phyloP scores from a whole-genome alignment of 2,329 filamentous ascomycete genomes.

The Epichloe gansuensis region DNA sequence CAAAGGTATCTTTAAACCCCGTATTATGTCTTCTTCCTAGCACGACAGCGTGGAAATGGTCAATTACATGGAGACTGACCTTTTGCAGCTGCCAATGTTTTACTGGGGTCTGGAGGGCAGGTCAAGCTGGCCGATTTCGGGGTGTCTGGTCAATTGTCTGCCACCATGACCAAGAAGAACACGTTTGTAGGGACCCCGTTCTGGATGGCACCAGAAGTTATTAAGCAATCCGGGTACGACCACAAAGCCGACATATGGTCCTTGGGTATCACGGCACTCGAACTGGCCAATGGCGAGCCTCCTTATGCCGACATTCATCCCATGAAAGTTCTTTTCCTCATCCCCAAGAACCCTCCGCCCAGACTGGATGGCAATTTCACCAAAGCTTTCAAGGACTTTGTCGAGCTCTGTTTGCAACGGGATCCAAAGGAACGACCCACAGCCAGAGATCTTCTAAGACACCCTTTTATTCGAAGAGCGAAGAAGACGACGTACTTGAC shows the following conservation, averaged over 20 bases:
- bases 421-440: slow-evolving; percentile 83
- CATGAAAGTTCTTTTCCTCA: slow-evolving; percentile 96
- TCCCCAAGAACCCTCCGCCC: slow-evolving; percentile 87
- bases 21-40: background rate
- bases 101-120: slow-evolving; percentile 81
- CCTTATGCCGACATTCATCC: slow-evolving; percentile 95
- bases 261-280: slow-evolving; percentile 83
- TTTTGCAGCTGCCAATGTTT: slow-evolving; percentile 70
- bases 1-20: slow-evolving; percentile 50
- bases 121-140: slow-evolving; percentile 97
- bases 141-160: slow-evolving; percentile 88
- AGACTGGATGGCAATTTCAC: slow-evolving; percentile 70
- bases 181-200: slow-evolving; percentile 97
- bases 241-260: slow-evolving; percentile 99
- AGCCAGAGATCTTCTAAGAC: slow-evolving; percentile 75
- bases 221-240: slow-evolving; percentile 96
- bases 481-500: slow-evolving; percentile 96
- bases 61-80: slow-evolving; percentile 1
- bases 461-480: slow-evolving; percentile 79
- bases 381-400: slow-evolving; percentile 73
- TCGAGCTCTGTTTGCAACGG: slow-evolving; percentile 72
- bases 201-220: slow-evolving; percentile 99
- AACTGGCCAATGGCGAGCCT: slow-evolving; percentile 82
- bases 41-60: background rate
- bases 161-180: slow-evolving; percentile 99